Base-by-base conservation (phyloP, 768 basidiomycete genomes). In the Suillus americanus region DNA sequence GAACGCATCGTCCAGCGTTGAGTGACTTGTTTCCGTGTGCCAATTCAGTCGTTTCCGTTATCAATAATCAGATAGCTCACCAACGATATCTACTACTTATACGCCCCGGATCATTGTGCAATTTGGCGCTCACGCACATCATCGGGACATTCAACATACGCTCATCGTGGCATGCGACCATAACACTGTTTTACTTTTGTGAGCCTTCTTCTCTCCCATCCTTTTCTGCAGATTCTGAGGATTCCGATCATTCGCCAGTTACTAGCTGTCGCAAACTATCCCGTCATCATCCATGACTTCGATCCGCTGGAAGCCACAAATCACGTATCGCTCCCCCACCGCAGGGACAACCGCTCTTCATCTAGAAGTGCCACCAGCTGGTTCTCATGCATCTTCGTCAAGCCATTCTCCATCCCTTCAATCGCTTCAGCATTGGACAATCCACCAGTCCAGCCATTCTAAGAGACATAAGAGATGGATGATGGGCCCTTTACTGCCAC, bases 291-390 rank as follows among this genome's bases (percentile, higher is more conserved):
- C 46, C 61, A 65, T 68, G 20, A 63, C 72, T 62, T 51, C 71
- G n/a, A 75, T 79, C 38, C 82, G 86, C 62, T 80, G 87, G 62
- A 89, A 89, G 72, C 88, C 87, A 33, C 70, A 74, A 60, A 67
- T 79, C 66, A 88, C 87, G 16, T 87, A 87, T 74, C 85, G 81
- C 65, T 89, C 87, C 8, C 87, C 87, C 9, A 73, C 79, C 40
- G 79, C 73, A 68, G 71, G 73, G 46, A 75, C 79, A 40, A 70
- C 71, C 41, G 63, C 62, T 45, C 60, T 37, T 20, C 68, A 72
- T 57, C 67, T 71, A 65, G 71, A 78, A 63, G 63, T 63, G 35
- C 46, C 64, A 60, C 18, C 55, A 69, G n/a, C 62, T 62, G 16
- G 54, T 65, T 57, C 45, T 69, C 43, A 57, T 62, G 53, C 71